Evolutionary conservation across 1,284 basidiomycete genomes (phyloP).

Genomic region (Cutaneotrichosporon spelunceum): DNA sequence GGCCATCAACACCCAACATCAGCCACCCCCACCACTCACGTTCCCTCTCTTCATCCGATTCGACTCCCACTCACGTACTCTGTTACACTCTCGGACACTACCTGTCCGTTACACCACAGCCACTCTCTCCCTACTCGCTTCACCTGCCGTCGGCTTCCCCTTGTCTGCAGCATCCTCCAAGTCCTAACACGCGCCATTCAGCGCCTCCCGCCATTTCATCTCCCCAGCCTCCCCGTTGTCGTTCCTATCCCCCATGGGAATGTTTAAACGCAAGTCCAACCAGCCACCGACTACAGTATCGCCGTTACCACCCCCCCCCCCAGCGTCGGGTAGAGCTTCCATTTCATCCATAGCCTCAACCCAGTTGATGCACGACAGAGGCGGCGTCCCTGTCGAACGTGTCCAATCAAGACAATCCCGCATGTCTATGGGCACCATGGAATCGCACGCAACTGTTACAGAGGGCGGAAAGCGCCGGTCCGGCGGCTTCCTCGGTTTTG

Average conservation of each 20-base stretch:
- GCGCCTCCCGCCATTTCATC: neutral
- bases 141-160: neutral
- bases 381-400: constrained; percentile 9
- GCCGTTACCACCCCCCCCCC: constrained; percentile 5
- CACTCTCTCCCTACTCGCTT: neutral
- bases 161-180: too few species aligned
- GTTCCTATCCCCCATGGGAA: constrained; percentile 1
- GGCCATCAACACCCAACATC: too few species aligned
- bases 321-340: constrained; percentile 8
- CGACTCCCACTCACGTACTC: neutral
- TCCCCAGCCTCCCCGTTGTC: neutral
- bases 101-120: neutral
- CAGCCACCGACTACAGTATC: constrained; percentile 2
- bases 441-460: constrained; percentile 14
- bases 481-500: constrained; percentile 21
- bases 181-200: neutral
- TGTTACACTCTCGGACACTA: neutral
- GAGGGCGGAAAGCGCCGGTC: constrained; percentile 20
- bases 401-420: constrained; percentile 11
- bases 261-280: constrained; percentile 23
- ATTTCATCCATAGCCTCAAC: constrained; percentile 17
- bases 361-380: constrained; percentile 5
- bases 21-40: neutral
- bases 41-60: neutral
- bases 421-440: constrained; percentile 16